These are phyloP conservation scores for Taxillus chinensis DNA, from an alignment of 164 flowering plant species.

Conservation along the genomic window DNA sequence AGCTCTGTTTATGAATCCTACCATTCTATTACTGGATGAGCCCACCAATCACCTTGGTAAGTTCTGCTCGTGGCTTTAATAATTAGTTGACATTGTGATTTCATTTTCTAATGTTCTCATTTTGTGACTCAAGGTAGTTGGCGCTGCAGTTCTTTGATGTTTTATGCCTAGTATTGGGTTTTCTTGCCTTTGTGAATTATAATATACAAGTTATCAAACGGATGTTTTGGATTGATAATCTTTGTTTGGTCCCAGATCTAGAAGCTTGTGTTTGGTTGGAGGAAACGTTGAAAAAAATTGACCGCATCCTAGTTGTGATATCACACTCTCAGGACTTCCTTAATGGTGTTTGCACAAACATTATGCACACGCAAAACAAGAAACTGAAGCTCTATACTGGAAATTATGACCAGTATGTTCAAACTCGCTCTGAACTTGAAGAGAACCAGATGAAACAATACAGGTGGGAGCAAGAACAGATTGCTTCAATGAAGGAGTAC, in stretches of 20 bases:
- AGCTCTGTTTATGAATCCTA: constrained; percentile 87
- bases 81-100: too few species aligned
- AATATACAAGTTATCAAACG: background rate
- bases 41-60: constrained; percentile 96
- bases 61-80: background rate
- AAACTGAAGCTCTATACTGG: constrained; percentile 74
- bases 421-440: constrained; percentile 89
- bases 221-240: background rate
- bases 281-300: constrained; percentile 81
- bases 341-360: constrained; percentile 94
- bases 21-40: constrained; percentile 77
- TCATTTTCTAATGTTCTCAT: too few species aligned
- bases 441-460: constrained; percentile 98
- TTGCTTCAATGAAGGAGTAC: constrained; percentile 84
- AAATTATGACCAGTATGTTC: constrained; percentile 86
- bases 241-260: constrained; percentile 40
- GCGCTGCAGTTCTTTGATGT: background rate
- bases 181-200: background rate
- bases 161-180: background rate
- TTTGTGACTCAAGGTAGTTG: too few species aligned
- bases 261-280: constrained; percentile 99
- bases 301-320: constrained; percentile 81
- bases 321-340: constrained; percentile 96
- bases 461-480: constrained; percentile 99
- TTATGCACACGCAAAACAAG: constrained; percentile 94